Evolutionary conservation across 2,329 filamentous ascomycete species (phyloP).

Genomic region (Dothideomycetes sp.): DNA sequence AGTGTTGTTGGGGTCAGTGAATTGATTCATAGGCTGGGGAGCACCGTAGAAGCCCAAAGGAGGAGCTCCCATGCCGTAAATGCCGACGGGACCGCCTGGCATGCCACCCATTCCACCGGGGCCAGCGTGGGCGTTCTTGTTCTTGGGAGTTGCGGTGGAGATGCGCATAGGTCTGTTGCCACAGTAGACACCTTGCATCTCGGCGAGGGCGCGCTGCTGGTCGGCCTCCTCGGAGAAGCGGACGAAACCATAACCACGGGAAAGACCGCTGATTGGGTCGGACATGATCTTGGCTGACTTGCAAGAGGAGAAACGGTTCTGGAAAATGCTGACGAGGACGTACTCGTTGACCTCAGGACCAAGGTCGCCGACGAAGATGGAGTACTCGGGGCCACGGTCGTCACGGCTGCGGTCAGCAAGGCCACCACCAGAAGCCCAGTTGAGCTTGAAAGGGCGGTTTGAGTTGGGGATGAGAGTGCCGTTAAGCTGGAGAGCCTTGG

Average conservation of each 20-base stretch:
- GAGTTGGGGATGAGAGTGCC: conserved; percentile 88
- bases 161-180: conserved; percentile 98
- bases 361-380: conserved; percentile 95
- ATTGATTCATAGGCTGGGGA: conserved; percentile 92
- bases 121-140: conserved; percentile 52
- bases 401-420: conserved; percentile 92
- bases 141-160: conserved; percentile 95
- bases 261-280: conserved; percentile 94
- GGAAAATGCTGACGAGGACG: conserved; percentile 92
- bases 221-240: conserved; percentile 93
- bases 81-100: conserved; percentile 43
- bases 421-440: conserved; percentile 96
- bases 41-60: conserved; percentile 57
- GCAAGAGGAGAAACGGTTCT: conserved; percentile 91
- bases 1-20: conserved; percentile 99
- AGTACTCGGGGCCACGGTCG: conserved; percentile 91
- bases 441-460: conserved; percentile 91
- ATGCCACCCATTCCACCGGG: conserved; percentile 44
- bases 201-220: conserved; percentile 86
- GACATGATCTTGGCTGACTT: conserved; percentile 99
- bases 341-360: conserved; percentile 98
- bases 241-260: conserved; percentile 94
- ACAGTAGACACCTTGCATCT: conserved; percentile 99
- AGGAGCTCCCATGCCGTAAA: conserved; percentile 62
- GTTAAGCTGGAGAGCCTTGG: conserved; percentile 84